Percentiles rank a stretch among this genome's conserved stretches.
phyloP scores from a whole-genome alignment of 345 rosid genomes.

The Syzygium grande region DNA sequence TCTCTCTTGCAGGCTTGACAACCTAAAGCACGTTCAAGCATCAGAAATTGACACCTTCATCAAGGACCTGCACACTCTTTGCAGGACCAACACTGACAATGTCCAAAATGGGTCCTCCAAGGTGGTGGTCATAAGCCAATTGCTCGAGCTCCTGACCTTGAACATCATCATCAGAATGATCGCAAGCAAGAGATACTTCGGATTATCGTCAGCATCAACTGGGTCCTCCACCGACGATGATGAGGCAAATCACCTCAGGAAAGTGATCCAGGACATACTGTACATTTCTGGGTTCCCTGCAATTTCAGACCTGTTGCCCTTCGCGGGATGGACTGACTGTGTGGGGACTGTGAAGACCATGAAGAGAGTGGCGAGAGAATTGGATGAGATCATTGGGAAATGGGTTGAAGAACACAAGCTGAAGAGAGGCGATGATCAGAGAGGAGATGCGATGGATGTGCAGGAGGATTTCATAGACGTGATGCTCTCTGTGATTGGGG shows the following conservation, averaged over 20 bases:
- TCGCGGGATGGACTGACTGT: conserved; percentile 51
- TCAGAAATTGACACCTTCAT: conserved; percentile 30
- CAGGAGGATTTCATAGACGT: conserved; percentile 44
- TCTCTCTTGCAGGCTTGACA: background rate
- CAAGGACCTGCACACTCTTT: conserved; percentile 20
- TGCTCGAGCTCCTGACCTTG: conserved; percentile 38
- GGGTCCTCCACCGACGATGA: conserved; percentile 13
- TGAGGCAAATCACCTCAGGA: conserved; percentile 34
- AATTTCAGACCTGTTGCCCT: conserved; percentile 43
- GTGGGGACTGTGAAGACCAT: conserved; percentile 27
- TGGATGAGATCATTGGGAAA: conserved; percentile 29
- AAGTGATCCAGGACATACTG: conserved; percentile 22
- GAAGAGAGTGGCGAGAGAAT: conserved; percentile 38
- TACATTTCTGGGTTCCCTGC: conserved; percentile 25
- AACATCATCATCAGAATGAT: conserved; percentile 41
- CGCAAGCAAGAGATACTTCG: conserved; percentile 36
- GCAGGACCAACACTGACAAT: background rate
- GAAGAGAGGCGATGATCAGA: conserved; percentile 31
- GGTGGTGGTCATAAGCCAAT: conserved; percentile 14
- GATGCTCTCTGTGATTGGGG: conserved; percentile 26
- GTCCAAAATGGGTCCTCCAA: conserved; percentile 4
- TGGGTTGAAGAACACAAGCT: conserved; percentile 54
- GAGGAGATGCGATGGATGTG: conserved; percentile 1
- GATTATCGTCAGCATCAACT: background rate
- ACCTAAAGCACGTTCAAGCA: conserved; percentile 21